Conservation (phyloP, 139 green algal genomes). For the Astrephomene gubernaculifera region DNA sequence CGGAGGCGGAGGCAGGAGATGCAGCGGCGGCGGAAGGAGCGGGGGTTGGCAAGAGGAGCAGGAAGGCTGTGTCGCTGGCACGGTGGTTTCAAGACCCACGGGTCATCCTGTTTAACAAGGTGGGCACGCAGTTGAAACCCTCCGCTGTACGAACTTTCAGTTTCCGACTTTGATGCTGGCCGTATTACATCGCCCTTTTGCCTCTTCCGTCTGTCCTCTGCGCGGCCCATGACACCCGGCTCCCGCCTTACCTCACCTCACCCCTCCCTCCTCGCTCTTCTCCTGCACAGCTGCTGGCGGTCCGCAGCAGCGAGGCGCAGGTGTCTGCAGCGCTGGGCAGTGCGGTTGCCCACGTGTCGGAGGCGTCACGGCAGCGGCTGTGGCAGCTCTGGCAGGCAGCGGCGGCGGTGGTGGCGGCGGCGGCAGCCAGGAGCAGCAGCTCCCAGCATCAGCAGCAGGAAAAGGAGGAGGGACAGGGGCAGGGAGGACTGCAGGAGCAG, state of each 20-base stretch:
- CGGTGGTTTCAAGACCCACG: constrained; percentile 31
- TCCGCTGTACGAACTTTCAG: neutral
- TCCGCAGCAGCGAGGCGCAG: constrained; percentile 16
- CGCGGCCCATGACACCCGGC: too few species aligned
- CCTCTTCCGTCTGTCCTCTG: too few species aligned
- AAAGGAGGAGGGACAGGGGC: too few species aligned
- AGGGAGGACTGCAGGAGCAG: too few species aligned
- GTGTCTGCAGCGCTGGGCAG: constrained; percentile 32
- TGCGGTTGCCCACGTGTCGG: constrained; percentile 14
- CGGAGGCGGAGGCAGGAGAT: too few species aligned
- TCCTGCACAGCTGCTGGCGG: constrained; percentile 18
- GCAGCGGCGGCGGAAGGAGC: too few species aligned
- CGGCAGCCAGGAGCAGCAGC: too few species aligned
- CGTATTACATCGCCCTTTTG: too few species aligned
- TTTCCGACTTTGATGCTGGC: neutral
- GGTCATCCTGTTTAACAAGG: constrained; percentile 44
- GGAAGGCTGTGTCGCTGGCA: constrained; percentile 1
- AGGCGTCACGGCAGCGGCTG: constrained; percentile 19
- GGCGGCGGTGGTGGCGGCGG: neutral
- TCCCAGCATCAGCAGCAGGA: too few species aligned
- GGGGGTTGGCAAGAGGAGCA: neutral
- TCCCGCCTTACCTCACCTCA: too few species aligned
- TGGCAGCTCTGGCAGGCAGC: constrained; percentile 43
- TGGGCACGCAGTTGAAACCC: neutral
- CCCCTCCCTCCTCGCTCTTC: too few species aligned